Evolutionary conservation across 192 early-diverging fungal genomes (phyloP).

Genomic region (Ambispora gerdemannii): DNA sequence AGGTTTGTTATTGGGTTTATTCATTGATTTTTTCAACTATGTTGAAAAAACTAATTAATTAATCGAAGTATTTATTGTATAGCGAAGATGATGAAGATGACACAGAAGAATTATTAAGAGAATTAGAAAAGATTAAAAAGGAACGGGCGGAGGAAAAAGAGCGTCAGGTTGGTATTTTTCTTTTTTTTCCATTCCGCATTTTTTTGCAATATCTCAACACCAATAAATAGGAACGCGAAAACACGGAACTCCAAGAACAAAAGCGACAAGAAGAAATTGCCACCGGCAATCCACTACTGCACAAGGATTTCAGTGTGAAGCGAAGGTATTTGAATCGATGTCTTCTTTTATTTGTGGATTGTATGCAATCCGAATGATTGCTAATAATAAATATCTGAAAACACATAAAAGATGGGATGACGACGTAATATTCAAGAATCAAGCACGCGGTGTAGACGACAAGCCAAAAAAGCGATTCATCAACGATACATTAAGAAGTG

Average conservation of each 20-base stretch:
- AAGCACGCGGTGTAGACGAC: slow-evolving; percentile 82
- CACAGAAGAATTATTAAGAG: slow-evolving; percentile 76
- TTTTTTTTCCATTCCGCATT: not conserved
- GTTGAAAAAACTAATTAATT: not conserved
- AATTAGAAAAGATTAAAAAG: slow-evolving; percentile 87
- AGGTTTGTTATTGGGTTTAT: slow-evolving; percentile 30
- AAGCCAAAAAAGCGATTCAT: slow-evolving; percentile 92
- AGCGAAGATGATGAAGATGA: slow-evolving; percentile 79
- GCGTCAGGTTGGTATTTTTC: slow-evolving; percentile 45
- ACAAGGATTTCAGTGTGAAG: slow-evolving; percentile 78
- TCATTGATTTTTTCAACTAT: not conserved
- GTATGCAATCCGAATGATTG: too few relatives aligned
- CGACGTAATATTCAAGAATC: slow-evolving; percentile 98
- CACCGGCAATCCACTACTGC: slow-evolving; percentile 82
- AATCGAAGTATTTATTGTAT: not conserved
- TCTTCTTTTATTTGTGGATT: too few relatives aligned
- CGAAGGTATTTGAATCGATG: slow-evolving; percentile 64
- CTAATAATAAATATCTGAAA: not conserved
- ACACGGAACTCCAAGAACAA: slow-evolving; percentile 56
- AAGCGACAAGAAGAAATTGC: slow-evolving; percentile 57
- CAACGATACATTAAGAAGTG: slow-evolving; percentile 93
- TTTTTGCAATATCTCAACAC: slow-evolving; percentile 32
- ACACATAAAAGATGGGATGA: slow-evolving; percentile 87
- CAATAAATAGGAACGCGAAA: slow-evolving; percentile 46
- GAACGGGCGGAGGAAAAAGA: slow-evolving; percentile 91